Evolutionary conservation across 176 grass and related monocot species (phyloP).

Genomic region (Ensete glaucum): DNA sequence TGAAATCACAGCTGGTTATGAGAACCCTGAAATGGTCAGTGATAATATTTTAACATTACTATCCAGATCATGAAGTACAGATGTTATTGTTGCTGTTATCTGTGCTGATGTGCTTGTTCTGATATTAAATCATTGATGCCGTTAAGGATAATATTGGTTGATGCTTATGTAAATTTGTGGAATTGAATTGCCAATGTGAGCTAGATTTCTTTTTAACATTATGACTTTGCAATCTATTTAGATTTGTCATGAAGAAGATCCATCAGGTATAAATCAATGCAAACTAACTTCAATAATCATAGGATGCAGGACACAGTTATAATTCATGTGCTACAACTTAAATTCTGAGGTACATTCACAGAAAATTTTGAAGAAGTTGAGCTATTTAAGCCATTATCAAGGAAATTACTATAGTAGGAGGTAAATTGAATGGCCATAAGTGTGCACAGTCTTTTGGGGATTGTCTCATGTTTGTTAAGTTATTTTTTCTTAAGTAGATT

Average conservation of each 20-base stretch:
- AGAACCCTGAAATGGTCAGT: slow-evolving; percentile 57
- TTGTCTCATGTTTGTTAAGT: no score
- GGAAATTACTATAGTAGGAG: no score
- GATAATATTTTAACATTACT: slow-evolving; percentile 15
- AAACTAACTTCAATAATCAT: no score
- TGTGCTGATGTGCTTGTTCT: neutral
- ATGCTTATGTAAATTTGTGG: neutral
- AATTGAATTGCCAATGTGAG: neutral
- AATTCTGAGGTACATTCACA: no score
- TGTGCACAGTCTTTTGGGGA: no score
- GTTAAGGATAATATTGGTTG: neutral
- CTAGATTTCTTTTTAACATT: neutral
- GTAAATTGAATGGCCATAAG: no score
- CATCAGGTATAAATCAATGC: neutral
- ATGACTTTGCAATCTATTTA: neutral
- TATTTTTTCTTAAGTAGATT: no score
- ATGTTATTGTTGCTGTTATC: neutral
- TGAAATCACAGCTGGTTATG: slow-evolving; percentile 37
- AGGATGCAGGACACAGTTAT: no score
- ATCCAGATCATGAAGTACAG: neutral
- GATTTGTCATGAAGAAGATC: neutral
- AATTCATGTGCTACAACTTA: no score
- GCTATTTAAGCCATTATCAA: no score
- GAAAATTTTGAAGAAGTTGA: no score
- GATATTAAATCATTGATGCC: neutral